Evolutionary conservation across 192 early-diverging fungal genomes (phyloP), one percentile per base, ranked within the genome.

Genomic region (Coemansia interrupta): DNA sequence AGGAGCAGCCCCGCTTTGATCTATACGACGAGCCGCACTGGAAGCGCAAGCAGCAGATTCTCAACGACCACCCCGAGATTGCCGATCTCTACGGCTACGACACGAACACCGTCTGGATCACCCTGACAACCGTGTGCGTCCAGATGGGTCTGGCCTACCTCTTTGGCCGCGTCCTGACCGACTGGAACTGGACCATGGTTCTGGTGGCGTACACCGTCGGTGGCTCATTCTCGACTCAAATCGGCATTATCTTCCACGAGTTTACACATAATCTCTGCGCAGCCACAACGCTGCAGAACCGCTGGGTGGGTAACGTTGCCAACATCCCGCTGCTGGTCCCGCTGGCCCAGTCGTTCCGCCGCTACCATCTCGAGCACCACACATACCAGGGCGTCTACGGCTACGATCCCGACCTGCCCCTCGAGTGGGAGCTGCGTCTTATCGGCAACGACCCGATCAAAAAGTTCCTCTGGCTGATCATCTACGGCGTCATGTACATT

Each of bases 341-440:
- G 6, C 82, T 91, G 24, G 87, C 88, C 18, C 83, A 84, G 66
- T 91, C 89, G 18, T 91, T 91, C 80, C 87, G 89, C 49, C 82
- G 89, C 5, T 90, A 90, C 65, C 95, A 98, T 75, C 81, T 96
- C 56, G 95, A 96, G 73, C 95, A 98, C 72, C 95, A 98, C 80
- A 90, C 90, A n/a, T 95, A 86, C 78, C 93, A 96, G 78, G 95
- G 95, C 15, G 94, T 96, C 13, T 85, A 87, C 20, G 94, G 92
- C 15, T 85, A 90, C 65, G 95, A 98, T 66, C 90, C 93, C 48
- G 95, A 98, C 68, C 82, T 98, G 22, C 95, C 95, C 6, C 79
- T 92, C 8, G 86, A 91, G 47, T 87, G 90, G 82, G 94, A 98
- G 73, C 86, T 84, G 67, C 83, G 82, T 24, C 66, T 96, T 51